phyloP scores from a whole-genome alignment of 495 filamentous ascomycete genomes.

The Parmelia sp. region DNA sequence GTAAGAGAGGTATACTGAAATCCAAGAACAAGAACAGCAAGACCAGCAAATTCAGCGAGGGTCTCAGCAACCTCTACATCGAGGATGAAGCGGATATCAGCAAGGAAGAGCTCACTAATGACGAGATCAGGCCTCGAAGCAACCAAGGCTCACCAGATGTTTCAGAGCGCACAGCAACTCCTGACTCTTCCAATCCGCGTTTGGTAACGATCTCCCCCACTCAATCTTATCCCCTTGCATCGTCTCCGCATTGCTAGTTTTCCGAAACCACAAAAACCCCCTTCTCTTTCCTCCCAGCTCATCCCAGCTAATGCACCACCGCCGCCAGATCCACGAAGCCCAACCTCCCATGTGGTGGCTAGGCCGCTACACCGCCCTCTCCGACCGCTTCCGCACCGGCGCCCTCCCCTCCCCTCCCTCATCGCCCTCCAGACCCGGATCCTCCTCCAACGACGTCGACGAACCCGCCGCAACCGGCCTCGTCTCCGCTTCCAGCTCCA shows the following conservation, averaged over 20 bases:
- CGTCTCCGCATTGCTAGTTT: neutral
- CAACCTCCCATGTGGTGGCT: conserved; percentile 43
- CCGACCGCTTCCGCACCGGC: conserved; percentile 47
- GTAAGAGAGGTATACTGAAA: neutral
- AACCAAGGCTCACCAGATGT: too few species aligned
- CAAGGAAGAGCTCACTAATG: neutral
- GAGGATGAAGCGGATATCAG: neutral
- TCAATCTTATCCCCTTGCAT: neutral
- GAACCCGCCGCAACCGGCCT: conserved; percentile 25
- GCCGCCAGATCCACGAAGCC: conserved; percentile 23
- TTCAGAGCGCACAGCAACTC: neutral
- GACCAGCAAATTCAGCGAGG: neutral
- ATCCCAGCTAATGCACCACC: conserved; percentile 5
- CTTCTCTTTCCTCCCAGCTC: neutral
- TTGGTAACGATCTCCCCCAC: conserved; percentile 10
- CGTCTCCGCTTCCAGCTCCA: conserved; percentile 21
- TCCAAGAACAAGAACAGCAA: neutral
- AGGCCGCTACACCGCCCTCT: conserved; percentile 49
- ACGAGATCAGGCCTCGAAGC: neutral
- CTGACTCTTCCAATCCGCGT: conserved; percentile 11
- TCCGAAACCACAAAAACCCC: neutral
- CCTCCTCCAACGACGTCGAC: conserved; percentile 20
- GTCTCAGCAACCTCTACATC: neutral
- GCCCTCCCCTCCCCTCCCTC: conserved; percentile 25
- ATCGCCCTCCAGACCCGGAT: conserved; percentile 11